Percentiles rank a stretch among this genome's conserved stretches.
These are phyloP conservation scores for Hanseniaspora uvarum DNA, from an alignment of 1,139 yeast genomes.

Conservation along the genomic window DNA sequence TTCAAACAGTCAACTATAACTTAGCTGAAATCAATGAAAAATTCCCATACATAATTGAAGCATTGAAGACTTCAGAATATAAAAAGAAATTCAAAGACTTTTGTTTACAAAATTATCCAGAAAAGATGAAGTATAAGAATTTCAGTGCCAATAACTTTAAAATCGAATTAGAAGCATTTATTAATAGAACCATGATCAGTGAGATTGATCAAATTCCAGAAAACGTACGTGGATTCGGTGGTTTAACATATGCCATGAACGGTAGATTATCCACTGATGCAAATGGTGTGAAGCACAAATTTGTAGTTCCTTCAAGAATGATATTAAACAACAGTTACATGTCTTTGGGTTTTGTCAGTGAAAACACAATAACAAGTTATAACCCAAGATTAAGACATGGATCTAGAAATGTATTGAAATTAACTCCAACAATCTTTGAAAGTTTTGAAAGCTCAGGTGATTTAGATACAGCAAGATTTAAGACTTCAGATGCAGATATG, in stretches of 20 bases:
- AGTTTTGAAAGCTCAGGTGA: slow-evolving; percentile 21
- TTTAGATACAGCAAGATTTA: slow-evolving; percentile 34
- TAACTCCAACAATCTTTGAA: slow-evolving; percentile 10
- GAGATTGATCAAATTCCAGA: slow-evolving; percentile 19
- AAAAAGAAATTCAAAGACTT: slow-evolving; percentile 34
- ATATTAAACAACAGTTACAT: slow-evolving; percentile 18
- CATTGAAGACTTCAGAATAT: slow-evolving; percentile 29
- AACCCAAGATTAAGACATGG: not conserved
- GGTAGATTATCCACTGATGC: slow-evolving; percentile 71
- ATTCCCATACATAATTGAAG: slow-evolving; percentile 43
- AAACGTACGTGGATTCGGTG: slow-evolving; percentile 56
- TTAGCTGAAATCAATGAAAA: slow-evolving; percentile 51
- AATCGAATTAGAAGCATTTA: slow-evolving; percentile 33
- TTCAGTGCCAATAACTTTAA: slow-evolving; percentile 31
- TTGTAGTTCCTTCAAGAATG: slow-evolving; percentile 58
- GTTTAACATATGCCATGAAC: slow-evolving; percentile 57
- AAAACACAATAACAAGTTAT: not conserved
- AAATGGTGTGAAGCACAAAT: slow-evolving; percentile 53
- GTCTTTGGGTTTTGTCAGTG: slow-evolving; percentile 13
- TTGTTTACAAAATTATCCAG: slow-evolving; percentile 35
- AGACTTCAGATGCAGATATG: slow-evolving; percentile 46
- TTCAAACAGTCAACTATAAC: slow-evolving; percentile 31
- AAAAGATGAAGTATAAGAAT: slow-evolving; percentile 27
- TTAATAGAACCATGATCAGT: slow-evolving; percentile 26
- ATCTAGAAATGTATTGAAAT: slow-evolving; percentile 2